A percentile compares a stretch with the other conserved stretches of the same genome.
phyloP scores from a whole-genome alignment of 257 asterid species.

The Craterostigma plantagineum region DNA sequence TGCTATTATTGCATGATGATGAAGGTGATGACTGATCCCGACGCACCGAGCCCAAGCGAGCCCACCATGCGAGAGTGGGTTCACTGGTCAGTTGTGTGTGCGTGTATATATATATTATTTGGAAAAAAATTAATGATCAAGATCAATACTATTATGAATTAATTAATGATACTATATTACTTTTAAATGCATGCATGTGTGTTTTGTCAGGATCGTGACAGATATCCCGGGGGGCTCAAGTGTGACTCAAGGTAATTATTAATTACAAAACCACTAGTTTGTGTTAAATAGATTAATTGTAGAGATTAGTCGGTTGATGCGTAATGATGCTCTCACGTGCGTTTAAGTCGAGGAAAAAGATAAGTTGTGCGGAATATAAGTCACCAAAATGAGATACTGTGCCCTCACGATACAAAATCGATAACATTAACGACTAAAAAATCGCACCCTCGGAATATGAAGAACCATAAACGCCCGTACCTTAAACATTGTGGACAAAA shows the following conservation, averaged over 20 bases:
- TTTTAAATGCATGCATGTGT: neutral
- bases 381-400: too few relatives aligned
- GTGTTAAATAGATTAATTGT: too few relatives aligned
- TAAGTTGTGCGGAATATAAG: too few relatives aligned
- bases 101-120: neutral
- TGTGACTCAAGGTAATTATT: slow-evolving; percentile 26
- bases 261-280: too few relatives aligned
- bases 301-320: too few relatives aligned
- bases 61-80: slow-evolving; percentile 52
- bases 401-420: too few relatives aligned
- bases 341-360: too few relatives aligned
- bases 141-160: neutral
- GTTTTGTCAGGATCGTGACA: slow-evolving; percentile 40
- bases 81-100: slow-evolving; percentile 27
- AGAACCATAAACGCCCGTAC: too few relatives aligned
- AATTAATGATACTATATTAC: neutral
- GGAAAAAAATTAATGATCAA: neutral
- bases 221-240: slow-evolving; percentile 51
- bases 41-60: slow-evolving; percentile 78
- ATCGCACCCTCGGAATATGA: too few relatives aligned
- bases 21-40: slow-evolving; percentile 70
- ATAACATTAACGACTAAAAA: too few relatives aligned
- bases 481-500: too few relatives aligned
- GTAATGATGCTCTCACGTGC: too few relatives aligned
- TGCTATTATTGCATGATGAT: neutral